Percentiles rank a stretch among this genome's conserved stretches.
phyloP scores from a whole-genome alignment of 805 yeast species.

The Kluyveromyces wickerhamii region DNA sequence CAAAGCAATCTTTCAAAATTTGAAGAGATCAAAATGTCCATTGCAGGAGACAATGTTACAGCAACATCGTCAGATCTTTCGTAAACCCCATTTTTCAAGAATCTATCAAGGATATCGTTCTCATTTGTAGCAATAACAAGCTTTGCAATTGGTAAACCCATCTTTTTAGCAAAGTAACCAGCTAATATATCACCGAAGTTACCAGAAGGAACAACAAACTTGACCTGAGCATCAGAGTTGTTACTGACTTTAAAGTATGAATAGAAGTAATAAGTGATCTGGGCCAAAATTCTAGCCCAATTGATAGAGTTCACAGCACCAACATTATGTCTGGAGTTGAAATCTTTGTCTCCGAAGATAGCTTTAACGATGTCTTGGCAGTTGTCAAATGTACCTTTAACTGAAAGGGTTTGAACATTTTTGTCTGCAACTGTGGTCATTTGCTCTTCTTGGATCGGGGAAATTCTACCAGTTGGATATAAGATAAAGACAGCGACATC shows the following conservation, averaged over 20 bases:
- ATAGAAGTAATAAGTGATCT: slow-evolving; percentile 92
- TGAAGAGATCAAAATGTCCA: slow-evolving; percentile 94
- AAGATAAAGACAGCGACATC: slow-evolving; percentile 96
- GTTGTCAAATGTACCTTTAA: slow-evolving; percentile 94
- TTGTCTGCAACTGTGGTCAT: slow-evolving; percentile 94
- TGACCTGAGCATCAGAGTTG: slow-evolving; percentile 42
- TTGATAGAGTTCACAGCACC: slow-evolving; percentile 98
- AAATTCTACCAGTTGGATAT: slow-evolving; percentile 95
- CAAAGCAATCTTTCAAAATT: slow-evolving; percentile 95
- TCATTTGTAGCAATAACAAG: slow-evolving; percentile 93
- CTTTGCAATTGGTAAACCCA: slow-evolving; percentile 89
- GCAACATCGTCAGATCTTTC: slow-evolving; percentile 70
- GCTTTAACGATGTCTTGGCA: slow-evolving; percentile 96
- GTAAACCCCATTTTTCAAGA: slow-evolving; percentile 78
- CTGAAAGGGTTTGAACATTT: slow-evolving; percentile 92
- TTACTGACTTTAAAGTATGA: slow-evolving; percentile 66
- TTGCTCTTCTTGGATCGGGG: slow-evolving; percentile 96
- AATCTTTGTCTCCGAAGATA: slow-evolving; percentile 81
- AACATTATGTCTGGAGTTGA: slow-evolving; percentile 82
- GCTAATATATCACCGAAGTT: slow-evolving; percentile 98
- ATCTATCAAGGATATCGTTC: slow-evolving; percentile 90
- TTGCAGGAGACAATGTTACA: slow-evolving; percentile 93
- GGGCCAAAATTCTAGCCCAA: slow-evolving; percentile 98
- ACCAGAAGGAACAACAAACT: slow-evolving; percentile 94
- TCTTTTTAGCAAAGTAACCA: slow-evolving; percentile 86